Evolutionary conservation across 768 basidiomycete species (phyloP), one percentile per base, ranked within the genome.

Genomic region (Lactifluus subvellereus): DNA sequence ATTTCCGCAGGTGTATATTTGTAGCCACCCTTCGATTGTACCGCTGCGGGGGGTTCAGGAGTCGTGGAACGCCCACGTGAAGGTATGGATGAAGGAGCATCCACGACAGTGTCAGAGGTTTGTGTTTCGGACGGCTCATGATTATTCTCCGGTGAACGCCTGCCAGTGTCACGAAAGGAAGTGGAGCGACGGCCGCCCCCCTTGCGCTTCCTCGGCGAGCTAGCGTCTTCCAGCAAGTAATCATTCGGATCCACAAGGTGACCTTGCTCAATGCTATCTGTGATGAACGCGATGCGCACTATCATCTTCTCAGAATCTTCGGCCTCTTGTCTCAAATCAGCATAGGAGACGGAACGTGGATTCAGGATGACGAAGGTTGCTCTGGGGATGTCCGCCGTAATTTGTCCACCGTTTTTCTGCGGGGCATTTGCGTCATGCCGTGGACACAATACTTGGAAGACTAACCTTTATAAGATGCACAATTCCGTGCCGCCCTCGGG

Each of bases 371-470:
- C 77, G 70, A 82, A 88, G 69, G 88, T 82, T 6, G 88, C 87
- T 13, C 77, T 74, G 9, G 74, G 71, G n/a, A 83, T 78, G 40
- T 79, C 77, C 27, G 77, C 76, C 11, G 78, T 78, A 54, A 89
- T 84, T 63, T 71, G 78, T 9, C 89, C 89, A 10, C 84, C 87
- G 62, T 86, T 77, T 80, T 79, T 85, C 89, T 91, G 70, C 11
- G 14, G 48, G 32, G 47, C 13, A 37, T 60, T 55, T 33, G 42
- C 8, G 16, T 60, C 49, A 16, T 35, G 35, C 6, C 32, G 49
- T 20, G 8, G 22, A n/a, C 4, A 22, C 13, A 20, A 33, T 35
- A 30, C 22, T 27, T 33, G 30, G 42, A 55, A 27, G 33, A 64
- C 59, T 51, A 40, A 64, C 64, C 81, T 86, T 88, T 71, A 91